phyloP scores from a whole-genome alignment of 306 rosid species.

The Prunus campanulata region DNA sequence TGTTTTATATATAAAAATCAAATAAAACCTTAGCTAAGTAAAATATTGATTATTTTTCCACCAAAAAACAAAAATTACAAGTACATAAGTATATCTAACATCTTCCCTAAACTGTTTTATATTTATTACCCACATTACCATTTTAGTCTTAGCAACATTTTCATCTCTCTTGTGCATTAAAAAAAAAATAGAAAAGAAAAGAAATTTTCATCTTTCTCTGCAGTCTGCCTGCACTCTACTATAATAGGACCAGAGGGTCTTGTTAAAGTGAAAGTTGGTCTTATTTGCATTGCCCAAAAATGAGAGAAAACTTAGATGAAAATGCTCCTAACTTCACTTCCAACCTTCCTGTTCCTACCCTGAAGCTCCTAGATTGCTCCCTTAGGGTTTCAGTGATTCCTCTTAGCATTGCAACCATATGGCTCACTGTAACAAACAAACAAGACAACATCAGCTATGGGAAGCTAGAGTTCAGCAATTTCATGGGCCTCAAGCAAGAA shows the following conservation, averaged over 20 bases:
- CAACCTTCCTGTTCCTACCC: slow-evolving; percentile 11
- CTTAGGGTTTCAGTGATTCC: slow-evolving; percentile 63
- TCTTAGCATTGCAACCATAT: slow-evolving; percentile 59
- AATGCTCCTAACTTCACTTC: slow-evolving; percentile 8
- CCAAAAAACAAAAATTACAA: background rate
- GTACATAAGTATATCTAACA: background rate
- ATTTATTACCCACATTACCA: background rate
- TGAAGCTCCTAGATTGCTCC: slow-evolving; percentile 56
- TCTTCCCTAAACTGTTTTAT: background rate
- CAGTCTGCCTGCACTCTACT: background rate
- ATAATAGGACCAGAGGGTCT: background rate
- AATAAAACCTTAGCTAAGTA: background rate
- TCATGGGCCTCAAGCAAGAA: slow-evolving; percentile 74
- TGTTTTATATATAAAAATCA: background rate
- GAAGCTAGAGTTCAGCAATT: slow-evolving; percentile 43
- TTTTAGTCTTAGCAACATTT: background rate
- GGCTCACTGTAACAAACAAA: slow-evolving; percentile 67
- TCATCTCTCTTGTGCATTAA: background rate
- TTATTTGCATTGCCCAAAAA: slow-evolving; percentile 9
- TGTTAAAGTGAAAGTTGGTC: background rate
- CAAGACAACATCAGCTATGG: slow-evolving; percentile 66
- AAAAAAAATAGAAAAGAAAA: too few species aligned
- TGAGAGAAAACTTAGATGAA: slow-evolving; percentile 31
- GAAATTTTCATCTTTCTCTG: too few species aligned
- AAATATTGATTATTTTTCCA: background rate